These are phyloP conservation scores for Fomitopsis schrenkii DNA, from an alignment of 1,284 basidiomycete genomes.

Conservation along the genomic window DNA sequence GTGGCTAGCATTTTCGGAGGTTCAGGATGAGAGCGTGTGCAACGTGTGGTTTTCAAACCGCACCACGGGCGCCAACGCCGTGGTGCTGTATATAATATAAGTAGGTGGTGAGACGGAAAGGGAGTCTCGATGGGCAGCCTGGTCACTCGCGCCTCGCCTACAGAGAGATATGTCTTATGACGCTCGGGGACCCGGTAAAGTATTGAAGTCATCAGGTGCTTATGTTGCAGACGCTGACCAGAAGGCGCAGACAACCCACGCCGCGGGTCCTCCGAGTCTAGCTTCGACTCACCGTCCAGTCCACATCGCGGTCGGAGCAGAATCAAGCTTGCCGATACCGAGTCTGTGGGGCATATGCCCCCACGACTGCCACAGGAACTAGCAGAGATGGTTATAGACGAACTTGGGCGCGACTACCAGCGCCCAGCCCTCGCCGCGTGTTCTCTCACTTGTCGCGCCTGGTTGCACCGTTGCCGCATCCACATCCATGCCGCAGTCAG, in stretches of 20 bases:
- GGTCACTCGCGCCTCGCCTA: neutral
- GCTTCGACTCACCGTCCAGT: neutral
- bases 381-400: slow-evolving; percentile 9
- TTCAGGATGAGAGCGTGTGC: no score
- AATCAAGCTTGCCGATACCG: neutral
- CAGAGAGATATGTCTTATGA: neutral
- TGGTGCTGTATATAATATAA: no score
- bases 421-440: slow-evolving; percentile 6
- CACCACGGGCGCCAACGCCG: no score
- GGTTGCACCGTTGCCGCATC: slow-evolving; percentile 5
- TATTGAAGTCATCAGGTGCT: neutral
- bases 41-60: no score
- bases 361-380: slow-evolving; percentile 8
- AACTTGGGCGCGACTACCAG: slow-evolving; percentile 3
- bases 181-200: neutral
- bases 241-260: neutral
- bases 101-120: neutral
- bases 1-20: neutral
- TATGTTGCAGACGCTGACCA: neutral
- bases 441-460: slow-evolving; percentile 9
- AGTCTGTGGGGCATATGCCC: neutral
- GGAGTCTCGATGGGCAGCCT: neutral
- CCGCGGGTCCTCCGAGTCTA: neutral
- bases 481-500: slow-evolving; percentile 7
- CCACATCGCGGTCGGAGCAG: neutral